These are phyloP conservation scores for Paramyrothecium sp. DNA, from an alignment of 2,329 filamentous ascomycete species.

Conservation along the genomic window DNA sequence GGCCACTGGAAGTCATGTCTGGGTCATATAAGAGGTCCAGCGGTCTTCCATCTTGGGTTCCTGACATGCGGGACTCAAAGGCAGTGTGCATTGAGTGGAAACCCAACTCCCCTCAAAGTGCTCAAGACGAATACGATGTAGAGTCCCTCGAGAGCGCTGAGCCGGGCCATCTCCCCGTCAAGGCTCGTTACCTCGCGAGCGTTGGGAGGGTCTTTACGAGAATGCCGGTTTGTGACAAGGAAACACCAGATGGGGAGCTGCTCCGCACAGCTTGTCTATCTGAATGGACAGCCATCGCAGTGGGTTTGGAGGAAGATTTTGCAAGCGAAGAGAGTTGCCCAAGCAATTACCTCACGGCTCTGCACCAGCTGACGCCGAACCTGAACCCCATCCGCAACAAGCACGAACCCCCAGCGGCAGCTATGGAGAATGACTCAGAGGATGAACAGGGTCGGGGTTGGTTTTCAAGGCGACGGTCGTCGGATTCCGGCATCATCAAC, in stretches of 20 bases:
- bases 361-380: not conserved
- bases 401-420: not conserved
- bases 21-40: not conserved
- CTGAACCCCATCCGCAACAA: not conserved
- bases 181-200: not conserved
- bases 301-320: not conserved
- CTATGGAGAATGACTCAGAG: not conserved
- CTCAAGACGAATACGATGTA: not conserved
- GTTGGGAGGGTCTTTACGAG: not conserved
- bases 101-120: not conserved
- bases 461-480: not conserved
- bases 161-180: not conserved
- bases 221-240: not conserved
- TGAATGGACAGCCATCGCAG: not conserved
- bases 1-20: not conserved
- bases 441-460: not conserved
- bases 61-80: not conserved
- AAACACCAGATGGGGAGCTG: not conserved
- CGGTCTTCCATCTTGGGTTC: not conserved
- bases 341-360: not conserved
- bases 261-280: not conserved
- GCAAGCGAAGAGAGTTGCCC: too few species aligned
- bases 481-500: not conserved
- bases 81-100: not conserved
- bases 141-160: not conserved